A percentile compares a stretch with the other conserved stretches of the same genome.
These are phyloP conservation scores for Pichia sp. DNA, from an alignment of 1,139 yeast species.

Conservation along the genomic window DNA sequence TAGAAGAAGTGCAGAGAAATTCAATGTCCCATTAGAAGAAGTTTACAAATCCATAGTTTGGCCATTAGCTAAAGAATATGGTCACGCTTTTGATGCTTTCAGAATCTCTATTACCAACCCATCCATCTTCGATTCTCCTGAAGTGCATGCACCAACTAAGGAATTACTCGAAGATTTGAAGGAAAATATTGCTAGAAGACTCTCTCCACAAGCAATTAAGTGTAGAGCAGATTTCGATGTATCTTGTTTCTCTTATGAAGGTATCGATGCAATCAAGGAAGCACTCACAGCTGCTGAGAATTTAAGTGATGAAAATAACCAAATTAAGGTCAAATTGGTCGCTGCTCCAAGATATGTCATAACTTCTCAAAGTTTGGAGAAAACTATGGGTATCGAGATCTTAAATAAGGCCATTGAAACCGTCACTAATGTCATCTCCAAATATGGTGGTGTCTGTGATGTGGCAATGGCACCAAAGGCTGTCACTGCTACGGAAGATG, in stretches of 20 bases:
- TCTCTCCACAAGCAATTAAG: constrained; percentile 97
- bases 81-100: constrained; percentile 97
- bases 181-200: constrained; percentile 80
- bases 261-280: constrained; percentile 91
- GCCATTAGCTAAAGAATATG: constrained; percentile 94
- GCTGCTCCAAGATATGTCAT: constrained; percentile 97
- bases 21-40: constrained; percentile 76
- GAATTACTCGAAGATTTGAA: constrained; percentile 77
- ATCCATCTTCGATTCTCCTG: constrained; percentile 64
- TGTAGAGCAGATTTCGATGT: constrained; percentile 98
- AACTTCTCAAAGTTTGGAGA: constrained; percentile 89
- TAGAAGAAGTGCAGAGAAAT: constrained; percentile 98
- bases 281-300: constrained; percentile 87
- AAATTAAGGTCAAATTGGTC: constrained; percentile 86
- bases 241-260: constrained; percentile 94
- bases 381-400: constrained; percentile 75
- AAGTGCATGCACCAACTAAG: constrained; percentile 44
- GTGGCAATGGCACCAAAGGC: constrained; percentile 99
- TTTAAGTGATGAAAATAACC: constrained; percentile 74
- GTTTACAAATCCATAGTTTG: constrained; percentile 89
- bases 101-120: constrained; percentile 93
- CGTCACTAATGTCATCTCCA: constrained; percentile 61
- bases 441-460: constrained; percentile 80
- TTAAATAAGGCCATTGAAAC: constrained; percentile 74
- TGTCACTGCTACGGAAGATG: constrained; percentile 97